Evolutionary conservation across 768 basidiomycete species (phyloP).

Genomic region (Tulasnella sp.): DNA sequence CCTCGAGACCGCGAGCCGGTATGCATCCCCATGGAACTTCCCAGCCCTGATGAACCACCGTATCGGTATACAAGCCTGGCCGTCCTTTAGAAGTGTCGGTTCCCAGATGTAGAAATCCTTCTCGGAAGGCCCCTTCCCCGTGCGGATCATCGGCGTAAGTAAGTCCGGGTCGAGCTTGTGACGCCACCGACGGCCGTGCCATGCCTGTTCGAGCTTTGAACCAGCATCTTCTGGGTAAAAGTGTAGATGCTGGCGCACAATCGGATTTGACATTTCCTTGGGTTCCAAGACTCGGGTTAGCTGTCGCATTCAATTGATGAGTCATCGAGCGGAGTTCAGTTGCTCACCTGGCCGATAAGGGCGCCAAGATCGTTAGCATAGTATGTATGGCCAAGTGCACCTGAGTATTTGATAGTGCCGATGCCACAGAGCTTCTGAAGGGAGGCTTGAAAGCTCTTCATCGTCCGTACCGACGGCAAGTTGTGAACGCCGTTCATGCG

Average conservation of each 20-base stretch:
- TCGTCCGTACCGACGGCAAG: background rate
- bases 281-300: background rate
- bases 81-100: slow-evolving; percentile 32
- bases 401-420: slow-evolving; percentile 34
- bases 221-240: slow-evolving; percentile 41
- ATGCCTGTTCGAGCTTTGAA: slow-evolving; percentile 30
- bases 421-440: slow-evolving; percentile 37
- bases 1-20: background rate
- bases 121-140: slow-evolving; percentile 26
- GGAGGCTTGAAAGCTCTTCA: slow-evolving; percentile 26
- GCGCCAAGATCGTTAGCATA: slow-evolving; percentile 36
- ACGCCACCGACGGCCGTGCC: slow-evolving; percentile 35
- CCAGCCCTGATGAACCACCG: slow-evolving; percentile 33
- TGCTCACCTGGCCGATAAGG: slow-evolving; percentile 37
- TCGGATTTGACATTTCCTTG: slow-evolving; percentile 43
- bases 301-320: too few relatives aligned
- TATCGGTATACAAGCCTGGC: slow-evolving; percentile 31
- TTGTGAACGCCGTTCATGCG: background rate
- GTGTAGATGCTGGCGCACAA: slow-evolving; percentile 35
- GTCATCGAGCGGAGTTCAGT: too few relatives aligned
- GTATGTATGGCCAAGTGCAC: slow-evolving; percentile 37
- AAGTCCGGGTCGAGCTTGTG: slow-evolving; percentile 32
- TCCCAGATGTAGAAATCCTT: slow-evolving; percentile 33
- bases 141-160: slow-evolving; percentile 35
- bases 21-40: background rate